These are phyloP conservation scores for Aspergillus ibericus DNA, from an alignment of 2,329 filamentous ascomycete genomes.

Conservation along the genomic window DNA sequence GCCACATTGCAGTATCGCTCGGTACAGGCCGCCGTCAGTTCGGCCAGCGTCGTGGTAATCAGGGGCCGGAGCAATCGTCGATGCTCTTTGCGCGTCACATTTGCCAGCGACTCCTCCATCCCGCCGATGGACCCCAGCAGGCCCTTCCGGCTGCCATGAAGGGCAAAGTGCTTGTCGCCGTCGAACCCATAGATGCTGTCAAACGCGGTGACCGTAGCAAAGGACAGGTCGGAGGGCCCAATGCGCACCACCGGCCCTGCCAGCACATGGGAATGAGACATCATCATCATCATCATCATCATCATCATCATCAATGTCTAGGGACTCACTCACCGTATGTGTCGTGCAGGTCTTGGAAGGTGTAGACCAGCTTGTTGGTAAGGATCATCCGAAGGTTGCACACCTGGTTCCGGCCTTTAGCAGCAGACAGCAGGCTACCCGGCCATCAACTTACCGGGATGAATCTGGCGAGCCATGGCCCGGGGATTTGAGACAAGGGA, in stretches of 20 bases:
- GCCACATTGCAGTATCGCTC: neutral
- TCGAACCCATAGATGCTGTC: neutral
- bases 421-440: rapidly evolving
- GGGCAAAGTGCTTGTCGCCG: neutral
- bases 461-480: neutral
- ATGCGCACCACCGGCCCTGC: neutral
- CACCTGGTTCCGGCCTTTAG: neutral
- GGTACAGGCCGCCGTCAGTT: neutral
- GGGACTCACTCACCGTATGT: neutral
- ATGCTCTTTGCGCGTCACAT: neutral
- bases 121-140: neutral
- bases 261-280: neutral
- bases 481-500: neutral
- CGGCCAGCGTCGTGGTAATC: neutral
- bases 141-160: neutral
- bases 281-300: too few species aligned
- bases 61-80: neutral
- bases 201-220: neutral
- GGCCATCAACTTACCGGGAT: neutral
- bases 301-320: too few species aligned
- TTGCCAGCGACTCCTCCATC: neutral
- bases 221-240: neutral
- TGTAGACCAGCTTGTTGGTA: neutral
- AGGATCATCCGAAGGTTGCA: neutral
- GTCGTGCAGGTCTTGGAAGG: neutral